phyloP scores from a whole-genome alignment of 441 rosid species.

The Viola pubescens region DNA sequence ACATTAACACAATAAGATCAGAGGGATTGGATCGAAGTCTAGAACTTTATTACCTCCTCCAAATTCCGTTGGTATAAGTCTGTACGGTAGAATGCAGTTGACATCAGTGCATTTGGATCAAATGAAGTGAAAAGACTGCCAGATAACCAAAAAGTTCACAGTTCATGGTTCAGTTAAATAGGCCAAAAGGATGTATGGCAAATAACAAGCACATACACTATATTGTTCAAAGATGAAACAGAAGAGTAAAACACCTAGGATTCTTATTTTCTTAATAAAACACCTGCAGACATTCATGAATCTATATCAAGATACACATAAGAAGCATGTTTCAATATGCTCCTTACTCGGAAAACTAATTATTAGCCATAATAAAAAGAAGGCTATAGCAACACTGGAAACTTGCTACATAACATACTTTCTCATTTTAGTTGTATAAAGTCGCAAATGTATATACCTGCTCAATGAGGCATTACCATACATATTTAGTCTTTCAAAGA shows the following conservation, averaged over 20 bases:
- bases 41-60: constrained; percentile 39
- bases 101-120: constrained; percentile 68
- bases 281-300: too few relatives aligned
- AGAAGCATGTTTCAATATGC: too few relatives aligned
- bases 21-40: not conserved
- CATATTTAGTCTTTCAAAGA: constrained; percentile 84
- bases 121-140: constrained; percentile 81
- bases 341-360: too few relatives aligned
- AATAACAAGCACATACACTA: not conserved
- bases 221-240: not conserved
- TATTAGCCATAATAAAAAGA: not conserved
- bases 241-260: not conserved
- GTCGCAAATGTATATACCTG: constrained; percentile 49
- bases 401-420: constrained; percentile 1
- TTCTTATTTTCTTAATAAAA: too few relatives aligned
- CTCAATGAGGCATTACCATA: constrained; percentile 81
- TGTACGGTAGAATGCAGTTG: constrained; percentile 77
- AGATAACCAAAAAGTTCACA: constrained; percentile 1
- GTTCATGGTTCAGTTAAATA: not conserved
- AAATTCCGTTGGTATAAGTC: constrained; percentile 58
- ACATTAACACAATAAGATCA: too few relatives aligned
- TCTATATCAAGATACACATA: too few relatives aligned
- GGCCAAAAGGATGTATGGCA: not conserved
- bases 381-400: not conserved
- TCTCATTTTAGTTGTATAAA: constrained; percentile 9